Evolutionary conservation across 192 early-diverging fungal genomes (phyloP), one percentile per base, ranked within the genome.

Genomic region (Cladochytrium replicatum): DNA sequence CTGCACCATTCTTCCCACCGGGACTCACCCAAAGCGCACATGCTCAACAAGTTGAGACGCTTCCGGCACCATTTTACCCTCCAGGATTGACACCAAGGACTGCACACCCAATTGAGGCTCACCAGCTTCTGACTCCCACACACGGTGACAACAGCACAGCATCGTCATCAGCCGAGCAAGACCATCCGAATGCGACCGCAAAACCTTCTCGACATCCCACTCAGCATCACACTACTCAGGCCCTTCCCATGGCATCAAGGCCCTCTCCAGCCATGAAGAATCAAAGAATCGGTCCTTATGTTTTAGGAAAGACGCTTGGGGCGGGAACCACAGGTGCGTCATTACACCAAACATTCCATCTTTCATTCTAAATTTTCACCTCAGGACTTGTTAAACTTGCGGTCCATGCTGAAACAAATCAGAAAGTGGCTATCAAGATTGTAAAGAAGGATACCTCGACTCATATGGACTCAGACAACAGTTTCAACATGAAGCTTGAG

Each of bases 361-460:
- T 53, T 23, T 6, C 25, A 25, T 26, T 19, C 21, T 28, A 8
- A 19, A 9, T 37, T 11, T 6, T 9, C 22, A 24, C 1, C 2
- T 23, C 43, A 75, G 75, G 77, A 5, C 56, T 64, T 17, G 77
- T 79, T 3, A 72, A 71, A 43, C 58, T 74, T 9, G 77, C 67
- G 3, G 69, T 58, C 7, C 73, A 79, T 42, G 59, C 65, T 23
- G 66, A 71, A 38, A 75, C 71, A 1, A 28, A 44, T 11, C 57
- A 63, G 24, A 51, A 48, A 41, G 76, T 78, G 0, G 76, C 65
- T 13, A 73, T 78, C 43, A 79, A 79, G 43, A 74, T 79, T 53
- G 67, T 77, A 21, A 43, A 55, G 22, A 77, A 76, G 44, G 67
- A 57, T 2, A 31, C 9, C 28, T 6, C 25, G 13, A 44, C 11